Conservation (phyloP, 768 basidiomycete species). For the Suillus discolor region DNA sequence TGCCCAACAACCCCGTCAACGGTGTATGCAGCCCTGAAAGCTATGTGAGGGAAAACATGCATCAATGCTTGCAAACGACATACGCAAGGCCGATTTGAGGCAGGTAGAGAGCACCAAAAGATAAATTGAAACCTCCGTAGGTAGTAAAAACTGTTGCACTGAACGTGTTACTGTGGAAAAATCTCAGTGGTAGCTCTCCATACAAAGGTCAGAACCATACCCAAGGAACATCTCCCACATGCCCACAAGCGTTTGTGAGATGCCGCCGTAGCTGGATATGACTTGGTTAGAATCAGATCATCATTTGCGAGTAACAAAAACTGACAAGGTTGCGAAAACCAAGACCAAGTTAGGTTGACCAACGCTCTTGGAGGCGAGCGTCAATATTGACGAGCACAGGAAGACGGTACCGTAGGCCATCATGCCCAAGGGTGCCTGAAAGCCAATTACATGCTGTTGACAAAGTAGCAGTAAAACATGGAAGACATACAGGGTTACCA, state of each 20-base stretch:
- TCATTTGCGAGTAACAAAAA: not conserved
- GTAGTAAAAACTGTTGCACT: conserved; percentile 30
- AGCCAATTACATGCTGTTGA: not conserved
- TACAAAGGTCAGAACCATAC: conserved; percentile 15
- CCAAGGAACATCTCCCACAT: conserved; percentile 37
- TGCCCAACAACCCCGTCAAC: conserved; percentile 24
- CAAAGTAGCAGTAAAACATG: not conserved
- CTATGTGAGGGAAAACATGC: conserved; percentile 6
- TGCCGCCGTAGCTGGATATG: conserved; percentile 29
- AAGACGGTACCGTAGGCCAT: conserved; percentile 32
- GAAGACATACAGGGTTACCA: conserved; percentile 24
- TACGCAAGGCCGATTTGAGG: conserved; percentile 29
- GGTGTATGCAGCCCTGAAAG: conserved; percentile 25
- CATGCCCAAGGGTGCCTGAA: conserved; percentile 31
- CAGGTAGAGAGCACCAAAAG: conserved; percentile 29
- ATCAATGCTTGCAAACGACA: conserved; percentile 4
- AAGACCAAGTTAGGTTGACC: conserved; percentile 24
- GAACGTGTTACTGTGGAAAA: conserved; percentile 26
- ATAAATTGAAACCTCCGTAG: conserved; percentile 33
- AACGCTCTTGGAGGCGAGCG: conserved; percentile 23
- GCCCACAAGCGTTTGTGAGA: conserved; percentile 31
- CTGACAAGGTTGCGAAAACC: conserved; percentile 32
- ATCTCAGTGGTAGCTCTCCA: conserved; percentile 11
- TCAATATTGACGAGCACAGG: conserved; percentile 31
- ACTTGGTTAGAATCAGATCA: not conserved